Evolutionary conservation across 2,329 filamentous ascomycete species (phyloP), one percentile per base, ranked within the genome.

Genomic region (Bipolaris cookei): DNA sequence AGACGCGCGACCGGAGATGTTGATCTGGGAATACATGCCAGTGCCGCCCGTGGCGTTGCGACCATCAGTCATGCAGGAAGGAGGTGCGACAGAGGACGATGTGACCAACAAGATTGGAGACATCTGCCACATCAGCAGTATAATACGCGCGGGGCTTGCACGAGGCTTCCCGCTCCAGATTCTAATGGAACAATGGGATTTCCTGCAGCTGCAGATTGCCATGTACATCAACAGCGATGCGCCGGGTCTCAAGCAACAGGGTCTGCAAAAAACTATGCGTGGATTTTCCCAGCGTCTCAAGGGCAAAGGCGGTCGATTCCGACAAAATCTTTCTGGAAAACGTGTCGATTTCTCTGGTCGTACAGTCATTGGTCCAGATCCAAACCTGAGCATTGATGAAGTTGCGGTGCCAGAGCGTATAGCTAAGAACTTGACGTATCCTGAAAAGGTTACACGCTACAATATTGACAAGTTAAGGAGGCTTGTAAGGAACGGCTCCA

Each of bases 121-220:
- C 73, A 98, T 99, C 63, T 89, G 97, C 8, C 91, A 96, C 69
- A 91, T 96, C 62, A 97, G 93, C 71, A 90, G 90, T 52, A 86
- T 96, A 67, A 91, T 99, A 61, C 88, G 90, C 47, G 90, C 91
- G 20, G 91, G 92, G 0, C 77, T 98, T 14, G 84, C 89, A 59
- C 92, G 92, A 65, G 94, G 94, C 8, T 90, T 93, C 13, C 88
- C 92, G 0, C 84, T 99, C 2, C 86, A 90, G 64, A 96, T 91
- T 0, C 90, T 98, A 54, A 96, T 98, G 88, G 95, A 99, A 74
- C 92, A 97, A 68, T 99, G 95, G 95, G 95, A 99, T 72, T 98
- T 94, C 70, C 81, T 99, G 59, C 94, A 98, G 72, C 84, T 97
- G 7, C 93, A 98, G 71, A 90, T 98, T 58, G 95, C 94, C 59